Conservation (phyloP, 192 early-diverging fungal species). For the Endogone sp. region DNA sequence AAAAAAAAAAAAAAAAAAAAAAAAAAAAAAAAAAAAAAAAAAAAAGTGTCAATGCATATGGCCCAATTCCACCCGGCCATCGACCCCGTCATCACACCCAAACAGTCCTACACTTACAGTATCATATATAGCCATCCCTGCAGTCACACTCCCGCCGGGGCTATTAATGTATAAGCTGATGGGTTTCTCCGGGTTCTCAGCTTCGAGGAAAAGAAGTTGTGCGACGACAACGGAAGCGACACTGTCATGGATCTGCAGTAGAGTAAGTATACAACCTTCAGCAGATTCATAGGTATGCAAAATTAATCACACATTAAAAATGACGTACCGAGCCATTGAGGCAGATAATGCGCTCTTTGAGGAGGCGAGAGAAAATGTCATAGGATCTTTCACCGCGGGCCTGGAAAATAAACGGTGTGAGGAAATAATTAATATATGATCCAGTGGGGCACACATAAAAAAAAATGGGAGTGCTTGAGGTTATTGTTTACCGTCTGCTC, state of each 20-base stretch:
- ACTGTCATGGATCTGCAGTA: conserved; percentile 79
- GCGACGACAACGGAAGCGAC: conserved; percentile 88
- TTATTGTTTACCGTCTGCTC: conserved; percentile 52
- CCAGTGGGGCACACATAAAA: not conserved
- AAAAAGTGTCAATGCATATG: no score
- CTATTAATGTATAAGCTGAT: conserved; percentile 97
- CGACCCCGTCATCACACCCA: not conserved
- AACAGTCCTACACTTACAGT: conserved; percentile 59
- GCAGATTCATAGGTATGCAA: no score
- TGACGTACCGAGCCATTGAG: conserved; percentile 81
- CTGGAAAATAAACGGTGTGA: conserved; percentile 31
- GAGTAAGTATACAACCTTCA: no score
- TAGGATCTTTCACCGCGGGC: conserved; percentile 89
- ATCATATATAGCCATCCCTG: conserved; percentile 93
- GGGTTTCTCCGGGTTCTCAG: conserved; percentile 90
- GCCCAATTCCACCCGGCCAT: not conserved
- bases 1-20: no score
- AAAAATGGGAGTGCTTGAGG: not conserved
- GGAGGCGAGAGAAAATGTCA: conserved; percentile 95
- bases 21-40: no score
- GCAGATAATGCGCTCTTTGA: conserved; percentile 96
- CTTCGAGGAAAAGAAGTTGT: conserved; percentile 91
- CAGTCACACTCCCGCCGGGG: conserved; percentile 93
- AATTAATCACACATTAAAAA: not conserved
- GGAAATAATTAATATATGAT: no score